A percentile compares a stretch with the other conserved stretches of the same genome.
Evolutionary conservation across 768 basidiomycete genomes (phyloP).

Genomic region (Multifurca ochricompacta): DNA sequence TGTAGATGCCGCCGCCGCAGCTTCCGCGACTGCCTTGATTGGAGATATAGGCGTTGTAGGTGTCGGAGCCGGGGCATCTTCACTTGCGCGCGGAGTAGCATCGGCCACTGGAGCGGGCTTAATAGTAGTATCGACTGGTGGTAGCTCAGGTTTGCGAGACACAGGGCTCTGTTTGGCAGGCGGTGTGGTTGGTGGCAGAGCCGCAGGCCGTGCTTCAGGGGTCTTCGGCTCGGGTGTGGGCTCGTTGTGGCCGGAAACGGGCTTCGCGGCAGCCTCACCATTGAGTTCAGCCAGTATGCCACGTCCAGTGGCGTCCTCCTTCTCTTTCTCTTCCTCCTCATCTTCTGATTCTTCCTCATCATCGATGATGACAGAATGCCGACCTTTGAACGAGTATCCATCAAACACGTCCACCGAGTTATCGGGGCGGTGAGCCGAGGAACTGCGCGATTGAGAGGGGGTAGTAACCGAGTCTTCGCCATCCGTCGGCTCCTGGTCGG

Average conservation of each 20-base stretch:
- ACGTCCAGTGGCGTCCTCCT: slow-evolving; percentile 24
- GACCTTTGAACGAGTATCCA: slow-evolving; percentile 89
- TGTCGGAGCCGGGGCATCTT: neutral
- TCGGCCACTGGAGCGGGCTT: slow-evolving; percentile 12
- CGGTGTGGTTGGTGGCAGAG: slow-evolving; percentile 25
- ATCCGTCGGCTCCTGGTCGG: slow-evolving; percentile 64
- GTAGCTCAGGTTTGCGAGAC: slow-evolving; percentile 1
- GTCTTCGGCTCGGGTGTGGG: slow-evolving; percentile 56
- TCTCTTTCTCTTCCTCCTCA: slow-evolving; percentile 37
- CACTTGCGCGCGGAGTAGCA: slow-evolving; percentile 16
- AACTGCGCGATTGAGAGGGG: slow-evolving; percentile 71
- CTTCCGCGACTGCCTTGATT: slow-evolving; percentile 5
- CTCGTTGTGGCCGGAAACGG: slow-evolving; percentile 31
- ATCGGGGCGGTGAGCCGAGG: slow-evolving; percentile 51
- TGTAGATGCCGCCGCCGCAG: slow-evolving; percentile 14
- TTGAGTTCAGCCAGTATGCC: slow-evolving; percentile 19
- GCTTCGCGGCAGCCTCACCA: slow-evolving; percentile 9
- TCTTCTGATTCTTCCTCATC: slow-evolving; percentile 57
- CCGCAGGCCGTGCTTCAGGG: slow-evolving; percentile 53
- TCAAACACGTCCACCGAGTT: slow-evolving; percentile 76
- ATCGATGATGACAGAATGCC: slow-evolving; percentile 71
- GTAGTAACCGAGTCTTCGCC: slow-evolving; percentile 73
- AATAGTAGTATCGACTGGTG: slow-evolving; percentile 3
- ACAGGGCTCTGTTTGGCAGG: slow-evolving; percentile 12
- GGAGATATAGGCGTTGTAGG: slow-evolving; percentile 7